Evolutionary conservation across 2,329 filamentous ascomycete genomes (phyloP), one percentile per base, ranked within the genome.

Genomic region (Davidsoniella virescens): DNA sequence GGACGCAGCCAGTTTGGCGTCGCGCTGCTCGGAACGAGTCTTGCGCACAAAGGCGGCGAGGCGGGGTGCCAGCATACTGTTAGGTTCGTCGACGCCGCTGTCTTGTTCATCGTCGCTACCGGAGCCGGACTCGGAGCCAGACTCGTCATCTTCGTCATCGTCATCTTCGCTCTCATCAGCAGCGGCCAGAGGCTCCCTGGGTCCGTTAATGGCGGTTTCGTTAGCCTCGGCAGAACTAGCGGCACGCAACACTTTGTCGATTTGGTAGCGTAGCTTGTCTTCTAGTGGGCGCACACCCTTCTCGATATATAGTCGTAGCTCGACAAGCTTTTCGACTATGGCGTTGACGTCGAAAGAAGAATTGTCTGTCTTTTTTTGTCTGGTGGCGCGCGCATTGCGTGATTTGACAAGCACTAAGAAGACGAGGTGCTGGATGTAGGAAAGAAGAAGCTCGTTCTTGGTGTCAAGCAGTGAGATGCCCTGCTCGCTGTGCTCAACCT

Each of bases 371-470:
- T 57, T 57, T n/a, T 54, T 49, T 33, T 33, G 7, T 4, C 10
- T 33, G 26, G 44, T 40, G 5, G 20, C 45, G 36, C 44, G 44
- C 4, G 63, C 56, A 61, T 79, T 78, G 52, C 85, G 78, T 17
- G 96, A 65, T 60, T 93, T 90, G 37, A 93, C 66, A 1, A 94
- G 69, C 42, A 94, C 82, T 39, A 94, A 69, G 58, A 94, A 94
- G 42, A 92, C 85, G 3, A 96, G 77, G 59, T 94, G 93, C 60
- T 98, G 90, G 0, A 98, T 72, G 65, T 98, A 98, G 3, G 90
- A 90, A 38, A 98, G 79, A 16, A 98, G 79, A n/a, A 98, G 74
- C 62, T 98, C 92, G 66, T 93, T 96, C 69, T 98, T 98, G 56
- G 86, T 80, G 62, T 96, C 87, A 59, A 98, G 80, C 1, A 98